A percentile compares a stretch with the other conserved stretches of the same genome.
These are phyloP conservation scores for Astragalus membranaceus DNA, from an alignment of 306 rosid genomes.

Conservation along the genomic window DNA sequence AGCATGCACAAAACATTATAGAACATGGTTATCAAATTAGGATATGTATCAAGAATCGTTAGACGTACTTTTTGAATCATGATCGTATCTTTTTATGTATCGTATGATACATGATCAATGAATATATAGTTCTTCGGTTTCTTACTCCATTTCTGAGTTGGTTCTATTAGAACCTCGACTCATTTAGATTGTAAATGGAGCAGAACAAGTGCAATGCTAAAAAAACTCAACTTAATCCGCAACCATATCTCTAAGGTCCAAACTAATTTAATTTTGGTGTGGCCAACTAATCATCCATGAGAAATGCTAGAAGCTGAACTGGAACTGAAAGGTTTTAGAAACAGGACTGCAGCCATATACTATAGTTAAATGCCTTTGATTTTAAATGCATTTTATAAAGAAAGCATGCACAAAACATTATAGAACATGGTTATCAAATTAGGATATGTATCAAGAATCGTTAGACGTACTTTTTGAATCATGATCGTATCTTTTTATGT, in stretches of 20 bases:
- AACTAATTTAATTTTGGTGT: background rate
- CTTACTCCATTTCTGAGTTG: too few relatives aligned
- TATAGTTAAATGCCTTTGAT: too few relatives aligned
- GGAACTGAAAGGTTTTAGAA: background rate
- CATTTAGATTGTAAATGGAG: background rate
- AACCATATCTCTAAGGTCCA: background rate
- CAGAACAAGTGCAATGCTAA: background rate
- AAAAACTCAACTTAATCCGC: constrained; percentile 1
- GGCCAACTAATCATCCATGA: background rate
- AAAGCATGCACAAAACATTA: constrained; percentile 2
- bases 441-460: too few relatives aligned
- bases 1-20: background rate
- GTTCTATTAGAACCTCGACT: background rate
- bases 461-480: too few relatives aligned
- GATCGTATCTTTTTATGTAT: too few relatives aligned
- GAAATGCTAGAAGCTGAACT: background rate
- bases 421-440: background rate
- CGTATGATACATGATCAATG: too few relatives aligned
- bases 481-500: too few relatives aligned
- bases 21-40: background rate
- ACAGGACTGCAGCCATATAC: background rate
- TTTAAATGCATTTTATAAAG: background rate
- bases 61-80: too few relatives aligned
- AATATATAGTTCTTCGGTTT: too few relatives aligned
- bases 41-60: too few relatives aligned